phyloP scores from a whole-genome alignment of 2,329 filamentous ascomycete genomes.

The Penicillium sp. region DNA sequence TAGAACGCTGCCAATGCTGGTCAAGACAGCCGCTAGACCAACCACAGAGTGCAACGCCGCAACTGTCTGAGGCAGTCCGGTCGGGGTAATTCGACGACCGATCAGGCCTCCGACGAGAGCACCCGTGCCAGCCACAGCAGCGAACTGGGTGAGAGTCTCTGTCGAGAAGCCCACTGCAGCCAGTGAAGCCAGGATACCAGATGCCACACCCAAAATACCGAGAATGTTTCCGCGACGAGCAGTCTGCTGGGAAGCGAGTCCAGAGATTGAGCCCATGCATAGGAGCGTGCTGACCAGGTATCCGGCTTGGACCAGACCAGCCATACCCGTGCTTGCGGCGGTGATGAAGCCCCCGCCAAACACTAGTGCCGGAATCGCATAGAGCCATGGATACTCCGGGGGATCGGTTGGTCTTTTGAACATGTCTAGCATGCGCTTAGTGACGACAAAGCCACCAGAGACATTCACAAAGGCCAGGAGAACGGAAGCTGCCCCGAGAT shows the following conservation, averaged over 20 bases:
- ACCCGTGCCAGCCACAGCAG: constrained; percentile 66
- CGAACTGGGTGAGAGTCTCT: constrained; percentile 74
- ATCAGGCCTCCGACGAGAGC: constrained; percentile 66
- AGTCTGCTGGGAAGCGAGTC: constrained; percentile 73
- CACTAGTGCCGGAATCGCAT: constrained; percentile 67
- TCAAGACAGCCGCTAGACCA: constrained; percentile 79
- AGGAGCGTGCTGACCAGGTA: constrained; percentile 79
- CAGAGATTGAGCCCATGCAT: constrained; percentile 77
- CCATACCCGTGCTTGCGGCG: constrained; percentile 73
- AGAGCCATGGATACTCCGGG: constrained; percentile 82
- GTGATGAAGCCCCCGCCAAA: constrained; percentile 78
- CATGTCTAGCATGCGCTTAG: constrained; percentile 91
- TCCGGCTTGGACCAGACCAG: constrained; percentile 77
- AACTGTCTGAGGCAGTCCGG: constrained; percentile 81
- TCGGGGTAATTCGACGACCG: constrained; percentile 79
- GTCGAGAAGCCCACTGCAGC: constrained; percentile 73
- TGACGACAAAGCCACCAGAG: constrained; percentile 82
- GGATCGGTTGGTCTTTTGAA: constrained; percentile 80
- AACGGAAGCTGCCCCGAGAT: constrained; percentile 71
- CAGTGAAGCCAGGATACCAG: constrained; percentile 76
- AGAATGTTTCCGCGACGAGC: constrained; percentile 80
- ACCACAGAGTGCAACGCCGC: constrained; percentile 86
- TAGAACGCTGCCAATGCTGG: constrained; percentile 82
- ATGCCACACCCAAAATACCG: constrained; percentile 76
- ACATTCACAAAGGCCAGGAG: constrained; percentile 83